Evolutionary conservation across 2,329 filamentous ascomycete species (phyloP), one percentile per base, ranked within the genome.

Genomic region (Colletotrichum horii): DNA sequence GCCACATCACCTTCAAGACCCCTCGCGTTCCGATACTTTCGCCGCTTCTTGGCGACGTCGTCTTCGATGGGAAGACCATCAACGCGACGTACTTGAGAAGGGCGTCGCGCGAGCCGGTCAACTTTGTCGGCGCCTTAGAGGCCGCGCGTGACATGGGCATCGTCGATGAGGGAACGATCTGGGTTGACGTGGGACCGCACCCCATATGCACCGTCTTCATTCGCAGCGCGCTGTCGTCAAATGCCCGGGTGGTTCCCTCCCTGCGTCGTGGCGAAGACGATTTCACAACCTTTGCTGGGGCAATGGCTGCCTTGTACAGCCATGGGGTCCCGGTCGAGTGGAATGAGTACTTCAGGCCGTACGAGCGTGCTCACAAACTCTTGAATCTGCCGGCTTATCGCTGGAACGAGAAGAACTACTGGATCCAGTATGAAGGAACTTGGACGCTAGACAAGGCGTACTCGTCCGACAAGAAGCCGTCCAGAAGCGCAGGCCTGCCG

Each of bases 341-440:
- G 89, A 90, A 91, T 76, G 92, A 94, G 81, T 93, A 90, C 81
- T 92, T 94, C 83, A 86, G 88, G 58, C 88, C 91, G 69, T 94
- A 92, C 81, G 89, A 91, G 78, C 81, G 85, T 48, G 87, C 88
- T 2, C 89, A 93, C 56, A 86, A 89, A 56, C 85, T 95, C 19
- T 84, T 94, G n/a, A 86, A 90, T n/a, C 85, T 95, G 6, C 93
- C 93, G 3, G 88, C 89, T 0, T 95, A 95, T 81, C 88, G 88
- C 1, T 95, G 93, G 81, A 92, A 95, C 81, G 86, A 90, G 77
- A 94, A 95, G 87, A 91, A 91, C 78, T 94, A 95, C 83, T 94
- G 93, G 93, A 88, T 94, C 19, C 91, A 48, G 6, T 48, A 48
- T 7, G 87, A 81, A 2, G 83, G 83, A 32, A 83, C 84, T 43